Base-by-base conservation (phyloP, 1,139 yeast species). In the Hyphopichia buzzinii region DNA sequence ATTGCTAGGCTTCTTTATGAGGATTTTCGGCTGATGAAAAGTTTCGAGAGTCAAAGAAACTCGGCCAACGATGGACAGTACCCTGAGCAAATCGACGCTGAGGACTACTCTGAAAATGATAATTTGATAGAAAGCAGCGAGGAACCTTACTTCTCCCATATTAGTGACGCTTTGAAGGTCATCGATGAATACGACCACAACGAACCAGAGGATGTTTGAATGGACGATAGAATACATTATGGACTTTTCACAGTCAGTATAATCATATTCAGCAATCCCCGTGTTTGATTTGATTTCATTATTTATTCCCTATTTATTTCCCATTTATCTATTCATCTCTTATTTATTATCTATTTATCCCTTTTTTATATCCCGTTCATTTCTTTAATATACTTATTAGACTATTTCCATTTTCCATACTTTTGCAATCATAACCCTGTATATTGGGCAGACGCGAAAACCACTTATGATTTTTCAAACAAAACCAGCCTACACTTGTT, bases 161-260 rank as follows among this genome's bases (percentile, higher is more conserved):
- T 71, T 15, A 58, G 69, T 33, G 72, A 68, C 42, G 73, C 72
- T 1, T 59, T 71, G 35, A 60, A 59, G 43, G 64, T 70, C 13
- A 64, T 71, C 33, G 77, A 71, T 41, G 50, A 52, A 37, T 68
- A 53, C 44, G 74, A 67, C 31, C 31, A 17, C 15, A n/a, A 16
- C 4, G 23, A 17, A 6, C 21, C 11, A 8, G 22, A 17, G 31
- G 7, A 4, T 15, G n/a, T 17, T 13, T n/a, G n/a, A n/a, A n/a
- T n/a, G n/a, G n/a, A n/a, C n/a, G n/a, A n/a, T n/a, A n/a, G n/a
- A n/a, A n/a, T n/a, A n/a, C n/a, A n/a, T n/a, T n/a, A n/a, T n/a
- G n/a, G n/a, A n/a, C n/a, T n/a, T n/a, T n/a, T n/a, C n/a, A n/a
- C n/a, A n/a, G n/a, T n/a, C n/a, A n/a, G n/a, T n/a, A n/a, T n/a